These are phyloP conservation scores for Rhipidocladum racemiflorum DNA, from an alignment of 176 grass and related monocot species.

Conservation along the genomic window DNA sequence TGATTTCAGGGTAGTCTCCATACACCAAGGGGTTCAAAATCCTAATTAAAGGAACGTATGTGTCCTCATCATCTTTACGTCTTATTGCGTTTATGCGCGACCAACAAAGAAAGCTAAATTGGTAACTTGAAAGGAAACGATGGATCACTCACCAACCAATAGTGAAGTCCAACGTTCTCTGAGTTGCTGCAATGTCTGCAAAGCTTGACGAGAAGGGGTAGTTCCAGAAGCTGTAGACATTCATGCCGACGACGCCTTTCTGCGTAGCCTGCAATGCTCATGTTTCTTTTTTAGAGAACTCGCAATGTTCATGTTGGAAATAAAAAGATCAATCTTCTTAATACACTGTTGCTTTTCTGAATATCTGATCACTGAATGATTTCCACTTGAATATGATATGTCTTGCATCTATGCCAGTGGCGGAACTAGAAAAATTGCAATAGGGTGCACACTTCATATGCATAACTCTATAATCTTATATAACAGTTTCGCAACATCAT, in stretches of 20 bases:
- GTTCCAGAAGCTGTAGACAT: conserved; percentile 69
- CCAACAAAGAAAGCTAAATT: background rate
- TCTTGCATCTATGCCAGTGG: background rate
- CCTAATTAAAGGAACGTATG: conserved; percentile 10
- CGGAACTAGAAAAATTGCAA: too few relatives aligned
- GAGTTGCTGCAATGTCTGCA: conserved; percentile 48
- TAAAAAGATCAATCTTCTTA: background rate
- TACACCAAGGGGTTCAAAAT: conserved; percentile 63
- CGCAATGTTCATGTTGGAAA: background rate
- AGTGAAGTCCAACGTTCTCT: conserved; percentile 59
- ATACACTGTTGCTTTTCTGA: background rate
- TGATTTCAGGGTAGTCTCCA: conserved; percentile 73
- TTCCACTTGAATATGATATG: background rate
- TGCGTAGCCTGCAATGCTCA: conserved; percentile 44
- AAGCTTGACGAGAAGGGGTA: conserved; percentile 47
- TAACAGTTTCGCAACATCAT: too few relatives aligned
- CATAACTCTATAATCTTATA: too few relatives aligned
- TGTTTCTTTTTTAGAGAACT: background rate
- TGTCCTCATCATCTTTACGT: background rate
- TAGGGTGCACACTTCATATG: too few relatives aligned
- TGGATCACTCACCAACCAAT: conserved; percentile 53
- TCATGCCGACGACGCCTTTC: conserved; percentile 61
- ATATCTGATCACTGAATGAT: background rate
- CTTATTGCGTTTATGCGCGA: background rate
- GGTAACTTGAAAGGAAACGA: background rate